Conservation (phyloP, 176 grass and related monocot species). For the Zoysia pacifica region DNA sequence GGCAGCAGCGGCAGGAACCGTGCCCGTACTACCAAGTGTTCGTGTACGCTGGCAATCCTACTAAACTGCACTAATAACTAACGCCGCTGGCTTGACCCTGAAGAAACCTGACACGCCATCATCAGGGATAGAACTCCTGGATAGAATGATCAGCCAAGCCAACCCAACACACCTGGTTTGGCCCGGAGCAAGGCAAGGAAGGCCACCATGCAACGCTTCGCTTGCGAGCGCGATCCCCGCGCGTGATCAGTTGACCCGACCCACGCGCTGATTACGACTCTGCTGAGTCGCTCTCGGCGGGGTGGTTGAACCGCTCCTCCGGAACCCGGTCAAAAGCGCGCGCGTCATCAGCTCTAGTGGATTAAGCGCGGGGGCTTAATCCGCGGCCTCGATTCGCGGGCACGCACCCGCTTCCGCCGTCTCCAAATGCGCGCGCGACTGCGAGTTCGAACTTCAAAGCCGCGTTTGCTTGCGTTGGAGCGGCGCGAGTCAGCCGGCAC, state of each 20-base stretch:
- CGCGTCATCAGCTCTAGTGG: not conserved
- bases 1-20: too few relatives aligned
- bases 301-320: too few relatives aligned
- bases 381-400: not conserved
- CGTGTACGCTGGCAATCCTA: not conserved
- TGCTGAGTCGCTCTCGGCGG: too few relatives aligned
- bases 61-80: not conserved
- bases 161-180: slow-evolving; percentile 1
- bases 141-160: not conserved
- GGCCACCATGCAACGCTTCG: slow-evolving; percentile 2
- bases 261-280: not conserved
- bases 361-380: not conserved
- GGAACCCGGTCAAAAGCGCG: slow-evolving; percentile 3
- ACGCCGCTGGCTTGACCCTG: not conserved
- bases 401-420: not conserved
- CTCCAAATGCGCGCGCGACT: too few relatives aligned
- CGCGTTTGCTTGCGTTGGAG: not conserved
- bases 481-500: not conserved
- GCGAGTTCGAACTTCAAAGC: not conserved
- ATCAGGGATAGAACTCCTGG: not conserved
- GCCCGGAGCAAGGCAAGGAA: not conserved
- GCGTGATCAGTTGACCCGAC: slow-evolving; percentile 37
- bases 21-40: too few relatives aligned
- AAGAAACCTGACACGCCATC: not conserved
- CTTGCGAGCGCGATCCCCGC: not conserved